phyloP scores from a whole-genome alignment of 371 early-diverging fungal genomes.

The Zopfochytrium polystomum region DNA sequence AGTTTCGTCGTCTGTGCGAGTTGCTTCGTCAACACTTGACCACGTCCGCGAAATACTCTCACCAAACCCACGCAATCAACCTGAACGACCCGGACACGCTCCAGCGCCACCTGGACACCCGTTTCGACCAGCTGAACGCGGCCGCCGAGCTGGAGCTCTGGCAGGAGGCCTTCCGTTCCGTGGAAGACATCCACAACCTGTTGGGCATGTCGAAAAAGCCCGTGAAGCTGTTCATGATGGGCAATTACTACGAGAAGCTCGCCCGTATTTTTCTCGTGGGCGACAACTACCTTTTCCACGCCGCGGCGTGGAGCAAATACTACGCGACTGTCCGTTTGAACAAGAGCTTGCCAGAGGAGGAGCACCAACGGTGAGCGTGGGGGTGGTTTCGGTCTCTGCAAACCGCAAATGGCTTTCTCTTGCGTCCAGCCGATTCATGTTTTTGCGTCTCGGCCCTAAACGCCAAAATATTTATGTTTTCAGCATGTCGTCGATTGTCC shows the following conservation, averaged over 20 bases:
- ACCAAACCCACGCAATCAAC: slow-evolving; percentile 90
- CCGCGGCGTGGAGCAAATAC: slow-evolving; percentile 94
- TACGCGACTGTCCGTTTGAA: slow-evolving; percentile 52
- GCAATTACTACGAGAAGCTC: slow-evolving; percentile 96
- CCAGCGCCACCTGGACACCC: slow-evolving; percentile 91
- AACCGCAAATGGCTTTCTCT: too few relatives aligned
- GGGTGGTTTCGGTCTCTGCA: background rate
- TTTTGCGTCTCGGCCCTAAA: background rate
- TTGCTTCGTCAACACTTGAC: slow-evolving; percentile 90
- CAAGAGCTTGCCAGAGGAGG: slow-evolving; percentile 50
- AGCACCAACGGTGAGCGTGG: slow-evolving; percentile 36
- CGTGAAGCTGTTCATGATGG: slow-evolving; percentile 89
- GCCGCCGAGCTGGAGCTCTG: slow-evolving; percentile 95
- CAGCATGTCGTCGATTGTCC: slow-evolving; percentile 84
- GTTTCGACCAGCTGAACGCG: slow-evolving; percentile 91
- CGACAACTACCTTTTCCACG: slow-evolving; percentile 95
- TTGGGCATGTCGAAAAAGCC: slow-evolving; percentile 86
- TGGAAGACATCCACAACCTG: slow-evolving; percentile 95
- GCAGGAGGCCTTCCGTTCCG: slow-evolving; percentile 96
- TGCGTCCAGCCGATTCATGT: too few relatives aligned
- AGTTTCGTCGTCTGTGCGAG: slow-evolving; percentile 96
- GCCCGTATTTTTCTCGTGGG: slow-evolving; percentile 92
- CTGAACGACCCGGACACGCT: slow-evolving; percentile 93
- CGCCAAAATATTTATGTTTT: slow-evolving; percentile 13
- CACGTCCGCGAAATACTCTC: slow-evolving; percentile 85